phyloP scores from a whole-genome alignment of 2,329 filamentous ascomycete species.

The Aspergillus felis region DNA sequence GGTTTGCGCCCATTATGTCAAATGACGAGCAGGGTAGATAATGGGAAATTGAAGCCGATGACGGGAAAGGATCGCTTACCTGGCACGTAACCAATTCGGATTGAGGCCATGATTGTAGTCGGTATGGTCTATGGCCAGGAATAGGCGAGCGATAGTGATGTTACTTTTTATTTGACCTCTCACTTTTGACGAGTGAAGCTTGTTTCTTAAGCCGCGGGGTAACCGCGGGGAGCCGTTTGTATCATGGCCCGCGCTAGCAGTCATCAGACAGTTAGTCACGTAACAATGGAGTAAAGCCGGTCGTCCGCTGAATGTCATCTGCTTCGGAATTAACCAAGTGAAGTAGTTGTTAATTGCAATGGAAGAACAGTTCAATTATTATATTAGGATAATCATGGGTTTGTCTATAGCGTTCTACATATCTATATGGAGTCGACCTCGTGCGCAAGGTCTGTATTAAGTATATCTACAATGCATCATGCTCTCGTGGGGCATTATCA shows the following conservation, averaged over 20 bases:
- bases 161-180: not conserved
- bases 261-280: not conserved
- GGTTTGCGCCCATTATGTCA: not conserved
- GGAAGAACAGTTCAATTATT: not conserved
- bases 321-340: not conserved
- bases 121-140: slow-evolving; percentile 21
- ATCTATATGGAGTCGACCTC: not conserved
- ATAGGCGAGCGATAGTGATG: not conserved
- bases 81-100: slow-evolving; percentile 46
- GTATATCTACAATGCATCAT: not conserved
- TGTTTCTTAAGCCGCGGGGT: not conserved
- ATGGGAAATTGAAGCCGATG: not conserved
- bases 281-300: not conserved
- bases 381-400: not conserved
- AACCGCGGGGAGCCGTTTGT: not conserved
- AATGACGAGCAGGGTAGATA: not conserved
- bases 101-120: slow-evolving; percentile 21
- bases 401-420: not conserved
- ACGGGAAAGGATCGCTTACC: slow-evolving; percentile 26
- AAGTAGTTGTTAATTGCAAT: too few relatives aligned
- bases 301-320: not conserved
- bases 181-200: not conserved
- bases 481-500: not conserved
- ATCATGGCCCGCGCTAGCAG: not conserved
- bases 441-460: not conserved